Conservation (phyloP, 306 rosid genomes). For the Trifolium fragiferum region DNA sequence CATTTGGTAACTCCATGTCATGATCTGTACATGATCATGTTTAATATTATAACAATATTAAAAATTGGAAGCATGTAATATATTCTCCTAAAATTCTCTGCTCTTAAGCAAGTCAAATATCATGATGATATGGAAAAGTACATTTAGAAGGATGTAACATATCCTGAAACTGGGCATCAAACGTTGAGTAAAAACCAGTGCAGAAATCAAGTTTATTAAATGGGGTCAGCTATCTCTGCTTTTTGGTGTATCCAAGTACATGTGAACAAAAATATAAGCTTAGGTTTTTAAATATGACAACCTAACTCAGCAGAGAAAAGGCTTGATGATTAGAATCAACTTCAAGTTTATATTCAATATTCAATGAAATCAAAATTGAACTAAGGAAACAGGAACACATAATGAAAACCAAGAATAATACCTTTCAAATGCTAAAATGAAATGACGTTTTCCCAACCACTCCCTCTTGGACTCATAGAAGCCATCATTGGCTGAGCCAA, state of each 20-base stretch:
- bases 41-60: neutral
- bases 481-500: conserved; percentile 82
- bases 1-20: neutral
- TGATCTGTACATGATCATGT: neutral
- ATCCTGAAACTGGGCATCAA: neutral
- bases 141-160: neutral
- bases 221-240: neutral
- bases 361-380: conserved; percentile 4
- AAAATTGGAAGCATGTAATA: neutral
- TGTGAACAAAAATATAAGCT: conserved; percentile 5
- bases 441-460: conserved; percentile 93
- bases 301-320: conserved; percentile 25
- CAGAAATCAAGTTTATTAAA: conserved; percentile 21
- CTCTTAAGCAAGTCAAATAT: conserved; percentile 1
- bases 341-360: conserved; percentile 2
- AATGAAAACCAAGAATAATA: conserved; percentile 37
- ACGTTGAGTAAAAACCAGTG: conserved; percentile 14
- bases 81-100: neutral
- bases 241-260: conserved; percentile 8
- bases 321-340: neutral
- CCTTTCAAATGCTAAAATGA: conserved; percentile 94
- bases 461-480: conserved; percentile 97
- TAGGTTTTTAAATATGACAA: neutral
- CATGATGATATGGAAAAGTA: conserved; percentile 3
- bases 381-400: neutral